A percentile compares a stretch with the other conserved stretches of the same genome.
phyloP scores from a whole-genome alignment of 148 eudicot species.

The Silene latifolia region DNA sequence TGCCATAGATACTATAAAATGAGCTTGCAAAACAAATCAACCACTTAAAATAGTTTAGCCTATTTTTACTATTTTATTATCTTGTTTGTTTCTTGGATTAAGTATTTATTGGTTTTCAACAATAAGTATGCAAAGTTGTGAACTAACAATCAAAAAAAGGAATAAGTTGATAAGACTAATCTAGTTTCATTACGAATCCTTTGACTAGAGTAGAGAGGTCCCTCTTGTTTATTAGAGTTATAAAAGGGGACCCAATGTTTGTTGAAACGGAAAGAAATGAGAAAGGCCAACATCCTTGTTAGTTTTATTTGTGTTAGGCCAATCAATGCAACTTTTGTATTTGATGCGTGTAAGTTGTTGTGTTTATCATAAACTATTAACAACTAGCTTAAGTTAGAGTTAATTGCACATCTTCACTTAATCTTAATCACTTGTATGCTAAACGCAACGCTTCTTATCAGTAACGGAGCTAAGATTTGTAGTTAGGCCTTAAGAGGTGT shows the following conservation, averaged over 20 bases:
- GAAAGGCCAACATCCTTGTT: conserved; percentile 4
- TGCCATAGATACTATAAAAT: too few relatives aligned
- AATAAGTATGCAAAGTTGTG: not conserved
- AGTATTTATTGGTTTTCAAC: not conserved
- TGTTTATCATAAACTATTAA: not conserved
- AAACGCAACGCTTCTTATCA: too few relatives aligned
- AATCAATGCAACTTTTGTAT: conserved; percentile 16
- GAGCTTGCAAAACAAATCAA: too few relatives aligned
- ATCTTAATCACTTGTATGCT: too few relatives aligned
- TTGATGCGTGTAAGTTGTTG: conserved; percentile 9
- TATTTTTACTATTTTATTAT: too few relatives aligned
- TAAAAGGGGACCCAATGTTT: conserved; percentile 3
- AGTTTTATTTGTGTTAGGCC: not conserved
- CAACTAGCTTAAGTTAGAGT: too few relatives aligned
- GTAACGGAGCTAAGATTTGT: too few relatives aligned
- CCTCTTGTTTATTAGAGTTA: not conserved
- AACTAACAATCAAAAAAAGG: conserved; percentile 15
- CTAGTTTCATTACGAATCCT: conserved; percentile 4
- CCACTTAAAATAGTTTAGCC: too few relatives aligned
- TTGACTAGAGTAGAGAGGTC: conserved; percentile 18
- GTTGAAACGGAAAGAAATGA: not conserved
- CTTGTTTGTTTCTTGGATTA: not conserved
- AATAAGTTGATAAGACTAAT: conserved; percentile 23
- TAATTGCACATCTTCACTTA: too few relatives aligned
- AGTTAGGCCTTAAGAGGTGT: too few relatives aligned